These are phyloP conservation scores for Candida albicans DNA, from an alignment of 1,139 yeast species.

Conservation along the genomic window DNA sequence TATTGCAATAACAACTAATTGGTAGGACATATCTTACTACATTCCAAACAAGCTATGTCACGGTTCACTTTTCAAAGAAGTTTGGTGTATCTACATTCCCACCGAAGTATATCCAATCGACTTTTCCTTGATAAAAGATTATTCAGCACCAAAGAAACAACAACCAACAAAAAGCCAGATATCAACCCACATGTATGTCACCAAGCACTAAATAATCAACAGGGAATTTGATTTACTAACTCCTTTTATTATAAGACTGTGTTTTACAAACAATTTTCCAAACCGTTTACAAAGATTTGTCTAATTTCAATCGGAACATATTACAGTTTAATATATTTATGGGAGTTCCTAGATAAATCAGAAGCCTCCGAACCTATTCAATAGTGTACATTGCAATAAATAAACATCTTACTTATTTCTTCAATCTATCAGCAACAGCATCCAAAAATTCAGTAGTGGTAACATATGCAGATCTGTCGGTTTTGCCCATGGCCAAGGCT, in stretches of 20 bases:
- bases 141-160: background rate
- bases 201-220: background rate
- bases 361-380: background rate
- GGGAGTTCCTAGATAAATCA: conserved; percentile 14
- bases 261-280: conserved; percentile 21
- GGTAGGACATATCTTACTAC: too few species aligned
- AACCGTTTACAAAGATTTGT: conserved; percentile 21
- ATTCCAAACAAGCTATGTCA: background rate
- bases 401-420: conserved; percentile 9
- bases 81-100: too few species aligned
- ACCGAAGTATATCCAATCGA: too few species aligned
- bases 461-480: conserved; percentile 64
- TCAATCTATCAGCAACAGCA: conserved; percentile 60
- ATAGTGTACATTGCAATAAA: background rate
- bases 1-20: too few species aligned
- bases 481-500: conserved; percentile 70
- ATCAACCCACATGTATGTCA: conserved; percentile 19
- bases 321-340: conserved; percentile 15
- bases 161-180: background rate
- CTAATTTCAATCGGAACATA: conserved; percentile 20
- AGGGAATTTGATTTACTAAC: conserved; percentile 2
- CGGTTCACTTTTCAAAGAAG: too few species aligned
- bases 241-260: conserved; percentile 12
- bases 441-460: conserved; percentile 76
- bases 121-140: background rate